Conservation (phyloP, 2,329 filamentous ascomycete species). For the Rhynchosporium graminicola region DNA sequence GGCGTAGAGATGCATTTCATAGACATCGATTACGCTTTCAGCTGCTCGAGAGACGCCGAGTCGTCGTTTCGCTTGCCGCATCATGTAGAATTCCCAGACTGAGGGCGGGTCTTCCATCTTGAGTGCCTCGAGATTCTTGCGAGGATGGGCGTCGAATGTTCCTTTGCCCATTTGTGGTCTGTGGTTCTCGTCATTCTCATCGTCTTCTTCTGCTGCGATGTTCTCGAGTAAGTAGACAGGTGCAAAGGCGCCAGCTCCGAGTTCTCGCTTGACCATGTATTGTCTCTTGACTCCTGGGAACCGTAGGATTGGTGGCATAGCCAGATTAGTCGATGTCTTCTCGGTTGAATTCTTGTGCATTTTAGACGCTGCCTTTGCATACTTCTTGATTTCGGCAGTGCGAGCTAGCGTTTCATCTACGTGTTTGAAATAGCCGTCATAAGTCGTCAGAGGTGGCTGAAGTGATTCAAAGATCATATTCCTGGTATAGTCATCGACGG, state of each 20-base stretch:
- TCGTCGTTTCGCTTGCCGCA: slow-evolving; percentile 77
- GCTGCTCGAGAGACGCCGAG: slow-evolving; percentile 72
- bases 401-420: slow-evolving; percentile 63
- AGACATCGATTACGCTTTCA: slow-evolving; percentile 77
- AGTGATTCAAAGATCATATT: slow-evolving; percentile 73
- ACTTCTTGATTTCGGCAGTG: slow-evolving; percentile 77
- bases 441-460: slow-evolving; percentile 71
- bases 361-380: slow-evolving; percentile 60
- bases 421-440: slow-evolving; percentile 79
- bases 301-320: slow-evolving; percentile 63
- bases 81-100: slow-evolving; percentile 96
- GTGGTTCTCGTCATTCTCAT: slow-evolving; percentile 48
- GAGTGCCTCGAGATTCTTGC: slow-evolving; percentile 72
- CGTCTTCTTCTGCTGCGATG: slow-evolving; percentile 52
- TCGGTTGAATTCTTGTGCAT: slow-evolving; percentile 45
- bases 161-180: slow-evolving; percentile 61
- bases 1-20: slow-evolving; percentile 88
- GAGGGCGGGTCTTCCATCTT: slow-evolving; percentile 92
- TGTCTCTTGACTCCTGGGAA: slow-evolving; percentile 65
- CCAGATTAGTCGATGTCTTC: slow-evolving; percentile 62
- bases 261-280: slow-evolving; percentile 80
- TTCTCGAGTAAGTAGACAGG: slow-evolving; percentile 91
- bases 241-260: slow-evolving; percentile 91
- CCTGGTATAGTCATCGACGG: slow-evolving; percentile 75
- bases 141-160: slow-evolving; percentile 53